A percentile compares a stretch with the other conserved stretches of the same genome.
These are phyloP conservation scores for Berberis vulgaris DNA, from an alignment of 164 flowering plant genomes.

Conservation along the genomic window DNA sequence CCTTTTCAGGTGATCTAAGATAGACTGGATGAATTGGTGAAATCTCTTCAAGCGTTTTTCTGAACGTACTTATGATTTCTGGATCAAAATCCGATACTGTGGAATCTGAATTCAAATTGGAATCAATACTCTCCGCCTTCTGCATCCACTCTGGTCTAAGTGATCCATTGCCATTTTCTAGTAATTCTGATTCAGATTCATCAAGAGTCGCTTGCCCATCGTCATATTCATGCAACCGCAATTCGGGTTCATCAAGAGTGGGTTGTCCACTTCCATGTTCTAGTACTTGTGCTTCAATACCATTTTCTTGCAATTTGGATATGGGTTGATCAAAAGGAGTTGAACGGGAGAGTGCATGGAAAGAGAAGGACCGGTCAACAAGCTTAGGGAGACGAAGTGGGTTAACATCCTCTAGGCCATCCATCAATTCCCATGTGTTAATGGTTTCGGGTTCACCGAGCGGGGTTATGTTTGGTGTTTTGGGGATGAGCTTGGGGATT, in stretches of 20 bases:
- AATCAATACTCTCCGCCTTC: constrained; percentile 7
- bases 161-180: constrained; percentile 5
- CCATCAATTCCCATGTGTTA: constrained; percentile 92
- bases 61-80: constrained; percentile 44
- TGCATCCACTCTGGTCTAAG: constrained; percentile 30
- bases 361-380: constrained; percentile 47
- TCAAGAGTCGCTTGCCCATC: neutral
- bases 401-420: constrained; percentile 66
- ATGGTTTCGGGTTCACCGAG: constrained; percentile 88
- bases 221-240: neutral
- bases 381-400: constrained; percentile 29
- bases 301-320: neutral
- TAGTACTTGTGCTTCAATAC: neutral
- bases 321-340: constrained; percentile 1
- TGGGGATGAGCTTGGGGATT: constrained; percentile 32
- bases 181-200: neutral
- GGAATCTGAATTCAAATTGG: constrained; percentile 2
- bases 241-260: neutral
- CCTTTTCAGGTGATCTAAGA: constrained; percentile 10
- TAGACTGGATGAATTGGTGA: constrained; percentile 30
- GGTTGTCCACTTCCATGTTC: neutral
- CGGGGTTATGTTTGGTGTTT: constrained; percentile 65
- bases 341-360: constrained; percentile 21
- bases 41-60: constrained; percentile 49
- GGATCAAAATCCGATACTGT: constrained; percentile 51